Percentiles rank a stretch among this genome's conserved stretches.
phyloP scores from a whole-genome alignment of 2,329 filamentous ascomycete species.

The Pseudomassariella vexata region DNA sequence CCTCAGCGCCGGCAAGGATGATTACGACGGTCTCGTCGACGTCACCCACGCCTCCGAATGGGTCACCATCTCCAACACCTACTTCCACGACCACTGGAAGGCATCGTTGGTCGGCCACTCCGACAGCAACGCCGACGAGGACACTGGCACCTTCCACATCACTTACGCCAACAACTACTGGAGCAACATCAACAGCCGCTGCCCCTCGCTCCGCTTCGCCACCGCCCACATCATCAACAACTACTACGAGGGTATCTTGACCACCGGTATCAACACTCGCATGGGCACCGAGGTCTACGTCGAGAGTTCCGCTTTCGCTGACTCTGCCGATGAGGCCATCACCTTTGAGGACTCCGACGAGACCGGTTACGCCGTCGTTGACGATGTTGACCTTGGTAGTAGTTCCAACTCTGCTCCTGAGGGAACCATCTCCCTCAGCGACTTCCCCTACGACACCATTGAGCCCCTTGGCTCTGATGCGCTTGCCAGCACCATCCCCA shows the following conservation, averaged over 20 bases:
- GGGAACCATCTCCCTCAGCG: conserved; percentile 36
- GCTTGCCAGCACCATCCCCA: conserved; percentile 36
- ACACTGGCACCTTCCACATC: conserved; percentile 55
- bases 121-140: conserved; percentile 51
- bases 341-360: conserved; percentile 32
- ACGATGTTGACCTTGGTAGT: conserved; percentile 38
- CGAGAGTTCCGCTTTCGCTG: conserved; percentile 35
- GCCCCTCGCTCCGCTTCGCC: conserved; percentile 59
- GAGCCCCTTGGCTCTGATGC: conserved; percentile 39
- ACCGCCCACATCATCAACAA: conserved; percentile 54
- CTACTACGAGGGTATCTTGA: conserved; percentile 38
- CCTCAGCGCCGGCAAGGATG: conserved; percentile 57
- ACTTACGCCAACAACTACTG: conserved; percentile 65
- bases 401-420: conserved; percentile 39
- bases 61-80: conserved; percentile 41
- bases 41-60: conserved; percentile 58
- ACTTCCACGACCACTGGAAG: conserved; percentile 41
- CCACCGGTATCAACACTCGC: conserved; percentile 47
- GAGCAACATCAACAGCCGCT: conserved; percentile 57
- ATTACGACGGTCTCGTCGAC: conserved; percentile 63
- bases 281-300: conserved; percentile 44
- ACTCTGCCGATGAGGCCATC: conserved; percentile 16
- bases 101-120: conserved; percentile 46
- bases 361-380: conserved; percentile 33
- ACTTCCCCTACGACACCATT: conserved; percentile 47